Base-by-base conservation (phyloP, 2,329 filamentous ascomycete genomes). In the Aspergillus ibericus region DNA sequence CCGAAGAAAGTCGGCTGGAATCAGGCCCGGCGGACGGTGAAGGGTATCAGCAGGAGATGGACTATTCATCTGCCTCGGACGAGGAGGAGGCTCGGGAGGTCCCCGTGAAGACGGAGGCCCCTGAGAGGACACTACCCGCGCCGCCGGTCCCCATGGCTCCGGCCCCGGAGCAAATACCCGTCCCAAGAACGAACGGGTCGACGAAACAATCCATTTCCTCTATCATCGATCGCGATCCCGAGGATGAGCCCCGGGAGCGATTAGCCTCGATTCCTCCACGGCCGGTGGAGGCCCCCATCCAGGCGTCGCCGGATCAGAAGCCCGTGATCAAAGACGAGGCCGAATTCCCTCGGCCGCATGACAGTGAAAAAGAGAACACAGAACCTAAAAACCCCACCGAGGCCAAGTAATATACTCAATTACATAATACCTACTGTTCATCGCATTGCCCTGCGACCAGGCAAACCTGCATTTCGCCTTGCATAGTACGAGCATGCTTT, bases 161-260 rank as follows among this genome's bases (percentile, higher is more conserved):
- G 25, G 66, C 36, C 53, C 67, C 64, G 46, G 64, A 54, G 20
- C 42, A 53, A 6, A 58, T 55, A 10, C 56, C 61, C 20, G 47
- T 59, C 12, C 59, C 64, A 15, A 63, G 59, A 27, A 56, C 56
- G n/a, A 70, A 71, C 49, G 65, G 69, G 54, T 73, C 72, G 10
- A 71, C 66, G 25, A 76, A 76, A 62, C 74, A 75, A 40, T 72
- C 73, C 20, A 77, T 77, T 44, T 75, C 72, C 2, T 75, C 74
- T 1, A 76, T 77, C 38, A 75, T 77, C 52, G 74, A 77, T 58
- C 68, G 70, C 10, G 67, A 70, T 6, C 71, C 72, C 0, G 65
- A 69, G 27, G 55, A 59, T 5, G 66, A 68, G 18, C 54, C 60
- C 6, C 66, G 69, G 36, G 70, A 70, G 56, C 66, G 15, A 56